Evolutionary conservation across 2,329 filamentous ascomycete species (phyloP).

Genomic region (Colletotrichum spinosum): DNA sequence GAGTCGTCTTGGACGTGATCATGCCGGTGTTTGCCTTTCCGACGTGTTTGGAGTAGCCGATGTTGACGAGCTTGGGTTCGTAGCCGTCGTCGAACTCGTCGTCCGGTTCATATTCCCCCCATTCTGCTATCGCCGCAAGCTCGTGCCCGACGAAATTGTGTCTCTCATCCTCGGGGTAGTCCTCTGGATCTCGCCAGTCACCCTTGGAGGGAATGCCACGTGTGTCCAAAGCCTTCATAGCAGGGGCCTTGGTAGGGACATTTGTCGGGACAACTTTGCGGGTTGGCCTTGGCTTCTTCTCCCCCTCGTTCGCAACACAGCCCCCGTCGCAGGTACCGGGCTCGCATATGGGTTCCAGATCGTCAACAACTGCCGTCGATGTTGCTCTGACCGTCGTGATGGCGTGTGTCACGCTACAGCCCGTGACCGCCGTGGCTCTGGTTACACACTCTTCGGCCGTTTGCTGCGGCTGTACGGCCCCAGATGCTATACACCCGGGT

Average conservation of each 20-base stretch:
- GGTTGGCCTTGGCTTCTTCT: too few species aligned
- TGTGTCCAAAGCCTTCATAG: conserved; percentile 40
- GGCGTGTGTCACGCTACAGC: conserved; percentile 8
- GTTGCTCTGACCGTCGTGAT: neutral
- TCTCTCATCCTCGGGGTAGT: neutral
- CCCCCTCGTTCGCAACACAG: neutral
- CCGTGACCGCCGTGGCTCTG: conserved; percentile 10
- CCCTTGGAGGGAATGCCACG: conserved; percentile 29
- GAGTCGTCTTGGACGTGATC: conserved; percentile 3
- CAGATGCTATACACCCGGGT: neutral
- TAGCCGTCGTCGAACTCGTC: conserved; percentile 5
- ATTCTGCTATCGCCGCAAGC: neutral
- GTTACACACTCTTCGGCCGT: conserved; percentile 1
- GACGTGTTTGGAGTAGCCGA: neutral
- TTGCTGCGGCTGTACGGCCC: neutral
- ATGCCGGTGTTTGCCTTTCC: neutral
- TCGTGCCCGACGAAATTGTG: conserved; percentile 4
- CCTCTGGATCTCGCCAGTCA: conserved; percentile 7
- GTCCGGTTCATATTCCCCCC: neutral
- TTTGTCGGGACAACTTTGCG: too few species aligned
- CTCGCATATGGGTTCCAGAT: neutral
- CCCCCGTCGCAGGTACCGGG: neutral
- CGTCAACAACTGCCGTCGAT: neutral
- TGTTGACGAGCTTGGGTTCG: neutral
- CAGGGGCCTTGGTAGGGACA: too few species aligned